These are phyloP conservation scores for Zizania latifolia DNA, from an alignment of 176 grass and related monocot species.

Conservation along the genomic window DNA sequence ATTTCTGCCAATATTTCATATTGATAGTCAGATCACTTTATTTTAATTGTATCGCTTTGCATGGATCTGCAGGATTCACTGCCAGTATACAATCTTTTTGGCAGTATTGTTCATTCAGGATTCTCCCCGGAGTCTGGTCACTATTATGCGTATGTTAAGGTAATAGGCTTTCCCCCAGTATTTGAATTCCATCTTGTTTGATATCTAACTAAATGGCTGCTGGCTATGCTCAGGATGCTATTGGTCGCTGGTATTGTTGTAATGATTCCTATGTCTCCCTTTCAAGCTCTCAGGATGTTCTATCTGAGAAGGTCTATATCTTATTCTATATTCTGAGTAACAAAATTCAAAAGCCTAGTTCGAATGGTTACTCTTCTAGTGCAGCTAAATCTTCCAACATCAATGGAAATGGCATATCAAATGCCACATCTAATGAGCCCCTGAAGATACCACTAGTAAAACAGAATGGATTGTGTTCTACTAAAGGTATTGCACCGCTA, in stretches of 20 bases:
- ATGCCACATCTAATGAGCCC: conserved; percentile 30
- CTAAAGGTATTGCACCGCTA: conserved; percentile 21
- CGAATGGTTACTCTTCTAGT: conserved; percentile 58
- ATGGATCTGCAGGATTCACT: conserved; percentile 56
- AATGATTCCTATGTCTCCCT: conserved; percentile 89
- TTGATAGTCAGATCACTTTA: neutral
- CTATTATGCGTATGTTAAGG: conserved; percentile 99
- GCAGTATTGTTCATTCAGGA: conserved; percentile 87
- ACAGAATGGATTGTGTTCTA: conserved; percentile 50
- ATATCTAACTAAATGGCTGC: conserved; percentile 2
- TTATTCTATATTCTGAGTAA: conserved; percentile 87
- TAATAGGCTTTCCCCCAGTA: conserved; percentile 26
- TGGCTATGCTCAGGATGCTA: conserved; percentile 63
- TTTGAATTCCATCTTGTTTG: neutral
- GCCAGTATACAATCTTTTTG: conserved; percentile 78
- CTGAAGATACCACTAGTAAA: conserved; percentile 50
- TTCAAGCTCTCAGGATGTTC: conserved; percentile 81
- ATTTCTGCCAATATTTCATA: neutral
- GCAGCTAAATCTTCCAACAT: conserved; percentile 53
- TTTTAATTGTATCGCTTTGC: conserved; percentile 32
- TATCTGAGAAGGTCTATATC: conserved; percentile 97
- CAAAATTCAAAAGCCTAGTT: conserved; percentile 56
- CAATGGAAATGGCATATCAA: conserved; percentile 57
- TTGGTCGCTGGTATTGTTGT: conserved; percentile 88
- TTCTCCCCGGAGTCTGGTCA: conserved; percentile 86